Base-by-base conservation (phyloP, 1,284 basidiomycete genomes). In the Puccinia horiana region DNA sequence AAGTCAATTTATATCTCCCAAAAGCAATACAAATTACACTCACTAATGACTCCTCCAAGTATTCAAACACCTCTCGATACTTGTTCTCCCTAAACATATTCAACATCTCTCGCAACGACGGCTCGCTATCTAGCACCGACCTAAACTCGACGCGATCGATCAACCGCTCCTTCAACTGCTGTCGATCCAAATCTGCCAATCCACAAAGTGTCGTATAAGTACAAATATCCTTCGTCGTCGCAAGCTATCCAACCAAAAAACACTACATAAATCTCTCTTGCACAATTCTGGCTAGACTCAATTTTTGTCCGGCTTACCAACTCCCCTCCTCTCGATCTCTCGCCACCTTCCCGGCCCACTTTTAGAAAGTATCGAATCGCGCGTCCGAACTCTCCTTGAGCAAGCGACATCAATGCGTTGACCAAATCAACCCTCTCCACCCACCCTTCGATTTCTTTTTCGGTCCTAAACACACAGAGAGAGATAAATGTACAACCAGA, bases 161-260 rank as follows among this genome's bases (percentile, higher is more conserved):
- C 16, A 95, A 88, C 47, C 86, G 90, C 0, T 89, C 85, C 84
- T 92, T 92, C 87, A 95, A 91, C n/a, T 89, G 88, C 0, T 90
- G 88, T 3, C 94, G 91, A 14, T 90, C 88, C 84, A 94, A 89
- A 47, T 90, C 92, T 0, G 94, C 92, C 16, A 96, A 89, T 1
- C 92, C 92, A 84, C 93, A 94, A 0, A 96, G 88, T 0, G 91
- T 91, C 9, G 91, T 92, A 85, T 94, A 96, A 54, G 95, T 90
- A 2, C 93, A 93, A 65, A 96, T 91, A 86, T 96, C 94, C 0
- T 90, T 90, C 0, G 92, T 90, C 0, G 93, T 90, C 63, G 95
- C 88, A 63, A 95, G 89, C 91, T 94, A 83, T n/a, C n/a, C n/a
- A n/a, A n/a, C n/a, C 35, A 72, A 37, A 37, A 52, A 26, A 42